A percentile compares a stretch with the other conserved stretches of the same genome.
Evolutionary conservation across 257 asterid species (phyloP).

Genomic region (Lantana camara): DNA sequence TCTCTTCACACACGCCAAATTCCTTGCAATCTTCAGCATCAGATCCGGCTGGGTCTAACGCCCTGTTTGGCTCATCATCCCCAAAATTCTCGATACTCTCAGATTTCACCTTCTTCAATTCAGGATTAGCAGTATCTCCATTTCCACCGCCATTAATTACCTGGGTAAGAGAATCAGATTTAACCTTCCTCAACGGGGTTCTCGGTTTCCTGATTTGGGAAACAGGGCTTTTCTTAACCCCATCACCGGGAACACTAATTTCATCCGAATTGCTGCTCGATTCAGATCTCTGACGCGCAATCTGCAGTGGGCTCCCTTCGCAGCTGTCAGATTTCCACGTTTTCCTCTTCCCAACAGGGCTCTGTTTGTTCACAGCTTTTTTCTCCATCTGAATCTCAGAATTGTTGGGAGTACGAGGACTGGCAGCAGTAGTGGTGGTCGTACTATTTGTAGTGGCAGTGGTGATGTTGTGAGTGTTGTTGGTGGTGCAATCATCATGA

Average conservation of each 20-base stretch:
- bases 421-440: too few relatives aligned
- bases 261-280: slow-evolving; percentile 45
- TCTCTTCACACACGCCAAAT: slow-evolving; percentile 52
- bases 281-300: slow-evolving; percentile 64
- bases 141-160: slow-evolving; percentile 7
- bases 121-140: slow-evolving; percentile 29
- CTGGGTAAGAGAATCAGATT: background rate
- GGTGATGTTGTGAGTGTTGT: slow-evolving; percentile 1
- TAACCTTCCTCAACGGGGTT: slow-evolving; percentile 19
- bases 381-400: slow-evolving; percentile 35
- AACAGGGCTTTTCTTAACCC: slow-evolving; percentile 47
- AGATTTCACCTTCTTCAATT: slow-evolving; percentile 44
- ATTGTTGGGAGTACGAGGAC: background rate
- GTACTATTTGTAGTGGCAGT: too few relatives aligned
- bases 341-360: slow-evolving; percentile 65
- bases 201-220: slow-evolving; percentile 37
- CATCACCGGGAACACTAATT: slow-evolving; percentile 35
- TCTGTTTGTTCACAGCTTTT: slow-evolving; percentile 51
- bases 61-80: slow-evolving; percentile 21
- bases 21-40: slow-evolving; percentile 45
- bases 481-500: slow-evolving; percentile 13
- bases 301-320: slow-evolving; percentile 57
- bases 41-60: slow-evolving; percentile 24
- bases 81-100: slow-evolving; percentile 22
- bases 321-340: slow-evolving; percentile 70